Base-by-base conservation (phyloP, 164 flowering plant genomes). In the Vitis amurensis region DNA sequence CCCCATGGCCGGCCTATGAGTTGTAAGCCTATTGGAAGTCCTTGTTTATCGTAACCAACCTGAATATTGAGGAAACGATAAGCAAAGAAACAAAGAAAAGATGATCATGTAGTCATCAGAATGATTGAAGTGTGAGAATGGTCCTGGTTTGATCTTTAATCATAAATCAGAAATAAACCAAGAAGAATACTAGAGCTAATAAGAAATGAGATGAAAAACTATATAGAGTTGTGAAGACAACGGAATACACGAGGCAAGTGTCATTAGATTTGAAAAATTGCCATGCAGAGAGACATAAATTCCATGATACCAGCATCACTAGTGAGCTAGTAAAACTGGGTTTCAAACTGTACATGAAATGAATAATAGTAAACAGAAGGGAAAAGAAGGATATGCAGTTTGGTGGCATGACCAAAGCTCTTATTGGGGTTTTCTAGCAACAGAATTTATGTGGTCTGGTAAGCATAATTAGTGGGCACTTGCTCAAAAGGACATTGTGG, bases 1-100 rank as follows among this genome's bases (percentile, higher is more conserved):
- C 75, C 87, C 99, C 99, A 95, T 55, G 98, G 99, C 8, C 97
- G 96, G 56, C 99, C 98, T 17, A 95, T 88, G 51, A 95, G 79
- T 79, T 95, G 99, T 75, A 95, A 76, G 59, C 99, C 99, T 50
- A 95, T 89, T 19, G 98, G 99, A 78, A 95, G 98, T 60, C 99
- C 99, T 81, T 95, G 85, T 70, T 90, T 95, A 77, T 95, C 99
- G 71, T 91, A 89, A 23, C 99, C 99, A 71, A 95, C 84, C 99
- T 95, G 86, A 69, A 73, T 37, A 37, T 37, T 37, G 44, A 13
- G 30, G 19, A 27, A 29, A 23, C 19, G 9, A 51, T n/a, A 47
- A 19, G 7, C 4, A 60, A 9, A 49, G 2, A 23, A 50, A 19
- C 4, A n/a, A 5, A 53, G 31, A 31, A 17, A 23, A 61, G 7